Evolutionary conservation across 495 filamentous ascomycete species (phyloP), one percentile per base, ranked within the genome.

Genomic region (Tuber aestivum): DNA sequence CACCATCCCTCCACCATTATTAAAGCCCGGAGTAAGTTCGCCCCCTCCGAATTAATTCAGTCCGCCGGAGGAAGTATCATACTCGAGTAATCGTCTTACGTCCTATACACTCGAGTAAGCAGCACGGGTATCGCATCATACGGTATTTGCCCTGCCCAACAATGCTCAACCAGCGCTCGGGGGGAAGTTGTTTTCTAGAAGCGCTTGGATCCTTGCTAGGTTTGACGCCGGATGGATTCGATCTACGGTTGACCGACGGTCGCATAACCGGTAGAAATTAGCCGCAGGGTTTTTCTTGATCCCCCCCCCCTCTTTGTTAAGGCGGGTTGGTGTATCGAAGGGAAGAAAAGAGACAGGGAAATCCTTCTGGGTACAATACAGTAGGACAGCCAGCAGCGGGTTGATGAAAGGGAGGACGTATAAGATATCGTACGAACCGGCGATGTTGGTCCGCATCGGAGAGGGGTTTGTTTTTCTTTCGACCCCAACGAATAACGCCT

Each of bases 231-330:
- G 56, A 65, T 65, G 56, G 27, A 35, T 35, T 32, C 56, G 56
- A 65, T 65, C 56, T 65, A 18, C 35, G 56, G 56, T 65, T 35
- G 56, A 65, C 32, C 5, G 27, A 35, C 18, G 14, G 27, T 65
- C 35, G 56, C 27, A 65, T 65, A 65, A 65, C 56, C 56, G 56
- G 56, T 8, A 65, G 56, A 16, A 65, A 65, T 65, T 65, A 65
- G 56, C 56, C 56, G 56, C 56, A 35, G 56, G 56, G 35, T 6
- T 65, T 27, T 27, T 56, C 3, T 56, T 48, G 20, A 20, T 21
- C 7, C 18, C 7, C 9, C 9, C 20, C 20, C 50, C 56, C 56
- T 35, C 56, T 32, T 35, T 12, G 27, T 32, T 32, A n/a, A 3
- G 56, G 56, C 56, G 32, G 12, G 56, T 65, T 18, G 20, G 56